Evolutionary conservation across 495 filamentous ascomycete species (phyloP).

Genomic region (Cryomyces antarcticus): DNA sequence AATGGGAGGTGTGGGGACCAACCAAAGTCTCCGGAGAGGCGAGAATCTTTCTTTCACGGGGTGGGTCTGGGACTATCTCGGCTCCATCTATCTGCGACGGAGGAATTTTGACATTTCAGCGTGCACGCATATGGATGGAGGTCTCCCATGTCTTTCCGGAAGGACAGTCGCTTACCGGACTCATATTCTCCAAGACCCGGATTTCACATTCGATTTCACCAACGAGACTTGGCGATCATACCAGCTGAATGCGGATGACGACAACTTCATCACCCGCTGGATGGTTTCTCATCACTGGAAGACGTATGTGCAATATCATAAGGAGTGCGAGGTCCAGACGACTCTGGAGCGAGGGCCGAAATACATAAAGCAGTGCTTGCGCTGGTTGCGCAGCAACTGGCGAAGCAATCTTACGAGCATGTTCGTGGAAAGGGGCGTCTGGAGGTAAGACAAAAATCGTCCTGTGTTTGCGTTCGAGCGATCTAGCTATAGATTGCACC

Average conservation of each 20-base stretch:
- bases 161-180: conserved; percentile 69
- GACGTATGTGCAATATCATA: conserved; percentile 40
- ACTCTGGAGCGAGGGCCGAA: conserved; percentile 33
- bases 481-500: too few relatives aligned
- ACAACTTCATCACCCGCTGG: conserved; percentile 51
- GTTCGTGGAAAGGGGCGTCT: conserved; percentile 28
- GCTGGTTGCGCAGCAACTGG: conserved; percentile 47
- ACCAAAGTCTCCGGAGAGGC: conserved; percentile 54
- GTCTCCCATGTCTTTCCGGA: conserved; percentile 73
- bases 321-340: conserved; percentile 36
- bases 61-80: conserved; percentile 50
- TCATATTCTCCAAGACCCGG: conserved; percentile 54
- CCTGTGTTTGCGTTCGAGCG: not conserved
- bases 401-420: conserved; percentile 38
- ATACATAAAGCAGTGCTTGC: conserved; percentile 36
- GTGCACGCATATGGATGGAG: conserved; percentile 68
- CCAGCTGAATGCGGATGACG: conserved; percentile 43
- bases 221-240: conserved; percentile 33
- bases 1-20: conserved; percentile 67
- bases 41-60: conserved; percentile 23
- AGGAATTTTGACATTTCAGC: conserved; percentile 81
- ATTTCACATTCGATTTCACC: conserved; percentile 42
- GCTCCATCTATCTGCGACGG: conserved; percentile 62
- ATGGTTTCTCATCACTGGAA: conserved; percentile 33
- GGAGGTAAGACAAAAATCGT: conserved; percentile 21